phyloP scores from a whole-genome alignment of 2,329 filamentous ascomycete species.

The Colletotrichum caudatum region DNA sequence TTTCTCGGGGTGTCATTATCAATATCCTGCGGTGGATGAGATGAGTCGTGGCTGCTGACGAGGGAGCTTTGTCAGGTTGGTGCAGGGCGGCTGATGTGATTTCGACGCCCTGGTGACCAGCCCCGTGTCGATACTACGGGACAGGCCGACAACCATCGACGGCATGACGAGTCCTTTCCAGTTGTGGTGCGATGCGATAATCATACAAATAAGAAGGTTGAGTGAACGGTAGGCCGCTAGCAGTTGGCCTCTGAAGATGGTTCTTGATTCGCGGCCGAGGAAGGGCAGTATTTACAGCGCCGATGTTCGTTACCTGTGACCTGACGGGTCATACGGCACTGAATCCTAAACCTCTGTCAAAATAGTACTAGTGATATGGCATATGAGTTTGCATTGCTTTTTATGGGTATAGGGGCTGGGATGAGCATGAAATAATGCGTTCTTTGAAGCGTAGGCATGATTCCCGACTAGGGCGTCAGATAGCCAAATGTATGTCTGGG shows the following conservation, averaged over 20 bases:
- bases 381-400: neutral
- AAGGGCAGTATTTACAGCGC: neutral
- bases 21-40: neutral
- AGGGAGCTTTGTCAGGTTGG: neutral
- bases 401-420: neutral
- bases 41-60: conserved; percentile 3
- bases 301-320: neutral
- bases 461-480: neutral
- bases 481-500: no score
- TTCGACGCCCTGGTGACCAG: neutral
- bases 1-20: no score
- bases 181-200: neutral
- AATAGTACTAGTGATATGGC: neutral
- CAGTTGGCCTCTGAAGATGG: neutral
- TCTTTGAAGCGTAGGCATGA: no score
- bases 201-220: neutral
- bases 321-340: neutral
- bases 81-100: neutral
- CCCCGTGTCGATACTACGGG: neutral
- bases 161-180: neutral
- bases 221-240: neutral
- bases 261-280: neutral
- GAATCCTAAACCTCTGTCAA: neutral
- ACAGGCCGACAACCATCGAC: neutral
- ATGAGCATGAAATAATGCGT: neutral